Evolutionary conservation across 2,329 filamentous ascomycete species (phyloP).

Genomic region (Aureobasidium uvarum): DNA sequence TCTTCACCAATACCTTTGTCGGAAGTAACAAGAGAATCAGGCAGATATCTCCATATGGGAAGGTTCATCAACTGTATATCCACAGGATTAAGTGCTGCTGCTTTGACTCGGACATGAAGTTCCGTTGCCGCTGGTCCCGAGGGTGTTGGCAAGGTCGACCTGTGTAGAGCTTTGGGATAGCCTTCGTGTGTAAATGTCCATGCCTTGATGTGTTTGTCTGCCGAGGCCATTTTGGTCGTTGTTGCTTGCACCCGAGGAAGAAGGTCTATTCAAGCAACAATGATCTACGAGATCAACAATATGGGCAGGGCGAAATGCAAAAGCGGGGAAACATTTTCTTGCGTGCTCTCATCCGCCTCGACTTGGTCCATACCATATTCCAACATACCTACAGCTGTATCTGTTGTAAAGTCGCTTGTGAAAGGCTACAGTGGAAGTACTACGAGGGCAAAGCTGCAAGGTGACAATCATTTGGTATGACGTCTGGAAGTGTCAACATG

Average conservation of each 20-base stretch:
- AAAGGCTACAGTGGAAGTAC: background rate
- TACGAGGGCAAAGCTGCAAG: background rate
- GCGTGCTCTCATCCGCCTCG: background rate
- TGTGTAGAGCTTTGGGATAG: conserved; percentile 35
- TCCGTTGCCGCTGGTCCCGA: conserved; percentile 30
- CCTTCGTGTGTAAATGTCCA: conserved; percentile 39
- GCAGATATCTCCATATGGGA: conserved; percentile 33
- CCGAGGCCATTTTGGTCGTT: conserved; percentile 1
- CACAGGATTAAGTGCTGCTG: conserved; percentile 40
- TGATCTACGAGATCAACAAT: conserved; percentile 6
- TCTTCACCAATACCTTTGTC: conserved; percentile 38
- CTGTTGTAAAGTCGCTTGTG: background rate
- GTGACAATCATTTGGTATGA: background rate
- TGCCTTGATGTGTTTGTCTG: conserved; percentile 30
- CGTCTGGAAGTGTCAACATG: no score
- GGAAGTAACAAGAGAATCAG: conserved; percentile 28
- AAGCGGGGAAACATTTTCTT: background rate
- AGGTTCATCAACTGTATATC: conserved; percentile 42
- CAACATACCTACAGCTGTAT: background rate
- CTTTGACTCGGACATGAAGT: conserved; percentile 37
- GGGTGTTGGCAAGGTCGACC: conserved; percentile 32
- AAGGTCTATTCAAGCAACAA: background rate
- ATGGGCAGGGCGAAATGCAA: background rate
- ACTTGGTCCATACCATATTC: background rate
- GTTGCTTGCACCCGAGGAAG: background rate